Percentiles rank a stretch among this genome's conserved stretches.
Evolutionary conservation across 1,139 yeast species (phyloP).

Genomic region (Nakaseomyces uthaithaninus): DNA sequence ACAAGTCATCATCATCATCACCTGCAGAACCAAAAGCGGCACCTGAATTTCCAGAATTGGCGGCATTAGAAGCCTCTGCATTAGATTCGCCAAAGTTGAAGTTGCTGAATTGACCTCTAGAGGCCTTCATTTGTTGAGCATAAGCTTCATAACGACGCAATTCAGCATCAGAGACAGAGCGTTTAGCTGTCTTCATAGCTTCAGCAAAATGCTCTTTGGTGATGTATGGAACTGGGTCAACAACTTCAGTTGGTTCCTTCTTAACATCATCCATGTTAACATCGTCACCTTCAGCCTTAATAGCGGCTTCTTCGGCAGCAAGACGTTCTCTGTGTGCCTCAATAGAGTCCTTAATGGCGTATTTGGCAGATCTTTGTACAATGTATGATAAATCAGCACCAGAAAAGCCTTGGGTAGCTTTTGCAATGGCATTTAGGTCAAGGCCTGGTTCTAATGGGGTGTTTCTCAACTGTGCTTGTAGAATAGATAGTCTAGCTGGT

Average conservation of each 20-base stretch:
- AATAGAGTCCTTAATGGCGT: constrained; percentile 95
- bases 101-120: constrained; percentile 84
- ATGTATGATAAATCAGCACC: constrained; percentile 98
- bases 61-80: constrained; percentile 32
- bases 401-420: constrained; percentile 89
- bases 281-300: constrained; percentile 51
- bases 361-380: constrained; percentile 97
- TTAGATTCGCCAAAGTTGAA: constrained; percentile 57
- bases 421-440: constrained; percentile 80
- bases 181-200: constrained; percentile 98
- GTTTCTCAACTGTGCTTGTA: constrained; percentile 93
- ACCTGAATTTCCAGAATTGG: constrained; percentile 15
- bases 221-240: constrained; percentile 92
- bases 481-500: constrained; percentile 82
- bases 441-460: constrained; percentile 98
- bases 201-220: constrained; percentile 92
- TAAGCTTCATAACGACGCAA: constrained; percentile 98
- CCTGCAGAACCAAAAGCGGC: constrained; percentile 53
- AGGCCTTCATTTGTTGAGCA: constrained; percentile 91
- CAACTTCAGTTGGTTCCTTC: constrained; percentile 49
- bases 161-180: constrained; percentile 95
- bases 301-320: constrained; percentile 44
- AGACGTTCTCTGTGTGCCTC: constrained; percentile 62
- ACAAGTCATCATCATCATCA: constrained; percentile 91
- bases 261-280: constrained; percentile 54